Conservation (phyloP, 306 rosid species). For the Sicyos baderoa region DNA sequence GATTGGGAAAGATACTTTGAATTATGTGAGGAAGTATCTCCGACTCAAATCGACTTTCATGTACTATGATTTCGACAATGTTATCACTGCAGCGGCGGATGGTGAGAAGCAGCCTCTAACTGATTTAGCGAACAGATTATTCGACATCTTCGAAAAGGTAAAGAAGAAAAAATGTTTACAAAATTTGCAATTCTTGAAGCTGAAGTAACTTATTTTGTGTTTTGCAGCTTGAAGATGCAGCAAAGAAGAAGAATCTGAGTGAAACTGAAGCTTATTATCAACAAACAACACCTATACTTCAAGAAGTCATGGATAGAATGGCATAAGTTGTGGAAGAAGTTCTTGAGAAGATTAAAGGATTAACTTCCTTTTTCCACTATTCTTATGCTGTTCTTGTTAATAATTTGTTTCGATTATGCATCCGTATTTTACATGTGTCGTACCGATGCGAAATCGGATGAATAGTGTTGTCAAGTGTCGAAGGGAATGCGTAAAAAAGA, state of each 20-base stretch:
- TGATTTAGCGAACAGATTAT: conserved; percentile 65
- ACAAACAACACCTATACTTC: no score
- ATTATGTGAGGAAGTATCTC: conserved; percentile 69
- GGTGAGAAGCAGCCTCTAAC: conserved; percentile 59
- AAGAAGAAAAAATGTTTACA: background rate
- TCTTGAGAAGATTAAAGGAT: no score
- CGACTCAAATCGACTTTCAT: conserved; percentile 73
- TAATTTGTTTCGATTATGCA: background rate
- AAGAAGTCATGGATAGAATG: no score
- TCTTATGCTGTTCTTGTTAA: no score
- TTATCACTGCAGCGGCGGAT: conserved; percentile 51
- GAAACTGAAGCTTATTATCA: conserved; percentile 34
- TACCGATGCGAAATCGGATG: background rate
- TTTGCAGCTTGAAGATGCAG: conserved; percentile 71
- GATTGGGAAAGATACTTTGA: conserved; percentile 55
- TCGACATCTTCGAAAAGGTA: conserved; percentile 81
- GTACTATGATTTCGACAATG: conserved; percentile 75
- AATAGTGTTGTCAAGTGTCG: background rate
- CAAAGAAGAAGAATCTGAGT: conserved; percentile 43
- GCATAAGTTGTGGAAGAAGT: no score
- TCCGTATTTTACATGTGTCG: background rate
- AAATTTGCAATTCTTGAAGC: background rate
- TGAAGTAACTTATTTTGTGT: background rate
- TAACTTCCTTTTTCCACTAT: no score
- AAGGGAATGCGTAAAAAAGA: background rate